Evolutionary conservation across 371 early-diverging fungal species (phyloP).

Genomic region (Apophysomyces variabilis): DNA sequence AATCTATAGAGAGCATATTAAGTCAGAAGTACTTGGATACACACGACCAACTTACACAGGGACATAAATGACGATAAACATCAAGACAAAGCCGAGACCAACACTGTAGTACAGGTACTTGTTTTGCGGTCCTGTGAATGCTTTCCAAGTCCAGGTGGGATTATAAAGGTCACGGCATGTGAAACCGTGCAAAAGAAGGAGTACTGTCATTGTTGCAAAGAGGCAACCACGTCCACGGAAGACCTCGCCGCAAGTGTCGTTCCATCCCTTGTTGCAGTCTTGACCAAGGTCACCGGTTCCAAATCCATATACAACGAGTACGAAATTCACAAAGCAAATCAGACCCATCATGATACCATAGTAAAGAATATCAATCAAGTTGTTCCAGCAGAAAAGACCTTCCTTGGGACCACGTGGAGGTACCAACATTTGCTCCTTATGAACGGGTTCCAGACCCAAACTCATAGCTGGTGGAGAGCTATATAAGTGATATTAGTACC

Average conservation of each 20-base stretch:
- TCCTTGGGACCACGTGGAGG: constrained; percentile 75
- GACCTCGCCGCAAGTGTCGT: constrained; percentile 64
- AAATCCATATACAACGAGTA: constrained; percentile 66
- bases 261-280: constrained; percentile 65
- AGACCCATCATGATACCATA: constrained; percentile 76
- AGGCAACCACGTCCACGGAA: constrained; percentile 78
- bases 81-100: constrained; percentile 54
- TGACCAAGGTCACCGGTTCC: constrained; percentile 63
- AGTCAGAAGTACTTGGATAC: not conserved
- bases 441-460: constrained; percentile 84
- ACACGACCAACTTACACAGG: constrained; percentile 40
- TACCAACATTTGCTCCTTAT: constrained; percentile 77
- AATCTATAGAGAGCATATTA: constrained; percentile 26
- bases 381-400: constrained; percentile 71
- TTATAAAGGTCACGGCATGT: constrained; percentile 73
- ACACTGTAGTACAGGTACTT: constrained; percentile 60
- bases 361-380: constrained; percentile 70
- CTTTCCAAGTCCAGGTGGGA: constrained; percentile 53
- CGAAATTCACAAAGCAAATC: constrained; percentile 72
- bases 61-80: constrained; percentile 70
- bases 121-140: constrained; percentile 57
- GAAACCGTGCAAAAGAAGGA: constrained; percentile 72
- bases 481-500: not conserved
- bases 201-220: constrained; percentile 68
- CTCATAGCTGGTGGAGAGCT: constrained; percentile 85